Evolutionary conservation across 2,329 filamentous ascomycete genomes (phyloP), one percentile per base, ranked within the genome.

Genomic region (Alternaria panax): DNA sequence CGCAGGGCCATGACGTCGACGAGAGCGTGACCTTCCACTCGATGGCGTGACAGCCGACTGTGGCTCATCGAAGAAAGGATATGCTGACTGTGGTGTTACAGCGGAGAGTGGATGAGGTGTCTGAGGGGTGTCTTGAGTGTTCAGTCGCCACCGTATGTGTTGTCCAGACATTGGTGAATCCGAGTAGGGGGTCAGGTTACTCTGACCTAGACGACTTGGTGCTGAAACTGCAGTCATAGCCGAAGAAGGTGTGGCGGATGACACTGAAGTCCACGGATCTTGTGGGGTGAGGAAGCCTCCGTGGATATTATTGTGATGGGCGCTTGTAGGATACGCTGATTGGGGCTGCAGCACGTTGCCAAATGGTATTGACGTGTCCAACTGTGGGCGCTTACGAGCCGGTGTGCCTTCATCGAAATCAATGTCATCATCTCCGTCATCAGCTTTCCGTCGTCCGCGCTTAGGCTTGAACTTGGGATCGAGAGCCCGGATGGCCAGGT

Each of bases 401-500:
- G 73, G 78, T 30, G 72, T 75, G 46, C 65, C 70, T 48, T 74
- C 69, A 47, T 64, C 2, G 82, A 83, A 27, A 80, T 87, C 84
- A 7, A 87, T 85, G 16, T 89, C 88, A 46, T 80, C 76, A 2
- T 83, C 82, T 46, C 74, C 77, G 42, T 84, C 82, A 7, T 90
- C 88, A 0, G 87, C 85, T 68, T 88, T 87, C 71, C 89, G 86
- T 48, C 86, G 79, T 11, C 86, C 86, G 55, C 86, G 82, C 68
- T 88, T 88, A 1, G 86, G 86, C 65, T 85, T 82, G 77, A 86
- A 87, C 59, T 95, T 90, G 27, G 93, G 93, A 50, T 97, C 84
- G 3, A 97, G 83, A 2, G 93, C 92, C 61, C 93, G 86, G 48
- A 97, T 83, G 2, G 93, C 93, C 76, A 97, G 87, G 76, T 97